Base-by-base conservation (phyloP, 371 early-diverging fungal species). In the Rhizopus delemar region DNA sequence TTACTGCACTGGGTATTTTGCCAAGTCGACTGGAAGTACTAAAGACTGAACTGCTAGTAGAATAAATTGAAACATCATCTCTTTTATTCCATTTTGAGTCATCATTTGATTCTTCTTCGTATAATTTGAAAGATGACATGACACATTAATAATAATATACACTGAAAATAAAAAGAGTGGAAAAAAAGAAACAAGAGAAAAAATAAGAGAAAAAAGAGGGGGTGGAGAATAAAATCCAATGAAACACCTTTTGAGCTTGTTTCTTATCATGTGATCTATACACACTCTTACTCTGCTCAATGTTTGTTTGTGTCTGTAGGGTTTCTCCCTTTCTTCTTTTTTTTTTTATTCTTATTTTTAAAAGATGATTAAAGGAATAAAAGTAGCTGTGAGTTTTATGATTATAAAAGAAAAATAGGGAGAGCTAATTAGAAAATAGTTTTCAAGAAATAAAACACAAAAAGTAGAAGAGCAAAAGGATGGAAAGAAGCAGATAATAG, bases 341-440 rank as follows among this genome's bases (percentile, higher is more conserved):
- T 45, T 46, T 53, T 53, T 29, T 28, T 46, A 53, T 50, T 41
- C 32, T 38, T 50, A 9, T 29, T n/a, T 39, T 28, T 49, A 39
- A 53, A 45, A 12, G 56, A 75, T 75, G 76, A 70, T 75, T 46
- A 75, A 75, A 59, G 76, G 76, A 56, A 59, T 75, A n/a, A 75
- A 75, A 63, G 73, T 70, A 48, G 76, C 68, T 59, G 76, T 75
- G 70, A 64, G 73, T 66, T 1, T 8, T n/a, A 5, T 5, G 5
- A 5, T 13, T 5, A 2, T 11, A 43, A n/a, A n/a, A 43, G 0
- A 43, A 43, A n/a, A n/a, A n/a, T n/a, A n/a, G 15, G n/a, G 8
- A 5, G 13, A 11, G 8, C n/a, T 5, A 43, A 15, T 49, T 33
- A n/a, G 15, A 39, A 22, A 11, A 36, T 55, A 77, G 77, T 70